Evolutionary conservation across 176 grass and related monocot species (phyloP).

Genomic region (Avena insularis): DNA sequence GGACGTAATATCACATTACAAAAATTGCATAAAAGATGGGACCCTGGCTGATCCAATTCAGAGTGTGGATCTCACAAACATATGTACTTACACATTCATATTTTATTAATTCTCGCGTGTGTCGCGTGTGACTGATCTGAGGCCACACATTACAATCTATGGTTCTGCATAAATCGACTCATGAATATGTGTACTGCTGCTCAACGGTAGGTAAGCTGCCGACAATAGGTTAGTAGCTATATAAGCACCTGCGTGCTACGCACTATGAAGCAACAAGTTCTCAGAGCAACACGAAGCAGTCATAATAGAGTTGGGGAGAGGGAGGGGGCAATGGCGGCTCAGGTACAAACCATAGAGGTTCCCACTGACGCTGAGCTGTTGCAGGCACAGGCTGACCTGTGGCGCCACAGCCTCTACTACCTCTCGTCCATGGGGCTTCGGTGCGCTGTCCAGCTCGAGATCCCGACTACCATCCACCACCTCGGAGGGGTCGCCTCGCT

Average conservation of each 20-base stretch:
- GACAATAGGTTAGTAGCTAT: not conserved
- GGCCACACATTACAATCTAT: not conserved
- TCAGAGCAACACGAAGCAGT: not conserved
- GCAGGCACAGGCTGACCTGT: slow-evolving; percentile 21
- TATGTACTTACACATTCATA: not conserved
- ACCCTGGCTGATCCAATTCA: not conserved
- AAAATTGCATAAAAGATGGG: no score
- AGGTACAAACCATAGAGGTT: not conserved
- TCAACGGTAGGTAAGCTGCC: not conserved
- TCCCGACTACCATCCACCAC: not conserved
- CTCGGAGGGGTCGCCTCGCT: not conserved
- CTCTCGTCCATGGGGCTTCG: slow-evolving; percentile 7
- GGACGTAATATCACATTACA: not conserved
- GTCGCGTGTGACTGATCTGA: not conserved
- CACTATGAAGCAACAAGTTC: not conserved
- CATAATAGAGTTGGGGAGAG: not conserved
- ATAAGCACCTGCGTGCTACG: not conserved
- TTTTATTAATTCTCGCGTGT: not conserved
- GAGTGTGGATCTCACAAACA: not conserved
- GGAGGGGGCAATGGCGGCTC: not conserved
- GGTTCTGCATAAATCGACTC: not conserved
- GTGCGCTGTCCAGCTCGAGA: slow-evolving; percentile 15
- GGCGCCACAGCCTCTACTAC: slow-evolving; percentile 23
- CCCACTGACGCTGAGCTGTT: slow-evolving; percentile 15
- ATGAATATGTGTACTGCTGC: not conserved